These are phyloP conservation scores for Diaporthe sp. DNA, from an alignment of 2,329 filamentous ascomycete genomes.

Conservation along the genomic window DNA sequence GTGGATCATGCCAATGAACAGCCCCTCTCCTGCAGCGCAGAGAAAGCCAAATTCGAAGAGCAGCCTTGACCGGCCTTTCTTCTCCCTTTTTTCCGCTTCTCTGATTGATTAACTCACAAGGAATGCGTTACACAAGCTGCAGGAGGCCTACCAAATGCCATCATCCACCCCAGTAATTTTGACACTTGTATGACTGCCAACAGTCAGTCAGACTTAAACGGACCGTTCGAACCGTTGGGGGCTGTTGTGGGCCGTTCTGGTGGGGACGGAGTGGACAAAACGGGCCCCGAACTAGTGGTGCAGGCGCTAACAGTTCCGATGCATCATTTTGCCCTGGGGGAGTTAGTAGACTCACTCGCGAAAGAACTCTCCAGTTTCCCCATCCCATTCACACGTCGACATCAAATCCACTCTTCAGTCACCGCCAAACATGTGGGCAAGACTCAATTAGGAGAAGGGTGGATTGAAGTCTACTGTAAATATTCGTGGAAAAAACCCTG, in stretches of 20 bases:
- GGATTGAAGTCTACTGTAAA: too few species aligned
- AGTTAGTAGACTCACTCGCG: background rate
- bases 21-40: background rate
- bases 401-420: too few species aligned
- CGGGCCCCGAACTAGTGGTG: background rate
- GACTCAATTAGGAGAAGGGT: background rate
- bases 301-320: background rate
- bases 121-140: background rate
- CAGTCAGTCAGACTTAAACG: background rate
- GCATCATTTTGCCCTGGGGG: background rate
- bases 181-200: background rate
- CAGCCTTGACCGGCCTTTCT: background rate
- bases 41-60: background rate
- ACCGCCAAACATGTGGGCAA: background rate
- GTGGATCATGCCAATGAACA: background rate
- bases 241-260: background rate
- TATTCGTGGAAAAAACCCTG: too few species aligned
- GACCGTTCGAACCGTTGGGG: background rate
- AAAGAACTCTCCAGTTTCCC: background rate
- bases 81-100: background rate
- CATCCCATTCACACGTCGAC: background rate
- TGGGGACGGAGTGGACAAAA: background rate
- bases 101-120: background rate
- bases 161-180: background rate
- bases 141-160: background rate